Evolutionary conservation across 371 early-diverging fungal species (phyloP), one percentile per base, ranked within the genome.

Genomic region (Amoeboaphelidium protococcarum): DNA sequence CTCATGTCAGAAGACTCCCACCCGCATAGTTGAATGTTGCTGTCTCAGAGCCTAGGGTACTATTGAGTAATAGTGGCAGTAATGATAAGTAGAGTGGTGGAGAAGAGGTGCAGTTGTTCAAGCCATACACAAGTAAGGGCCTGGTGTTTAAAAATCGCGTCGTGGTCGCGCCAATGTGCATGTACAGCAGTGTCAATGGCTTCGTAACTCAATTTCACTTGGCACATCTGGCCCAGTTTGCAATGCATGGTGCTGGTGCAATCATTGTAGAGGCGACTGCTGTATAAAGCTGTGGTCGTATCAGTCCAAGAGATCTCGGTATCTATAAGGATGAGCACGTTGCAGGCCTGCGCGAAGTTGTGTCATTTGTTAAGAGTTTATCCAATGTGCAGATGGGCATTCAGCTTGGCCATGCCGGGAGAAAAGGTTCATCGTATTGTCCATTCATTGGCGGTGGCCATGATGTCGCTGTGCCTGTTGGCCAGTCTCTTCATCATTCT

Each of bases 361-460:
- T 68, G 6, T 64, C 69, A 41, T 67, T 70, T 52, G 56, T 70
- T 44, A 78, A 85, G 50, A 1, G 22, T 40, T 13, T 3, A 26
- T 49, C 52, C 20, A 76, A 74, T 3, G 51, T 64, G 20, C 56
- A 67, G 24, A 55, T 69, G 6, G 83, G 68, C 41, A 71, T 82
- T 51, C 88, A 87, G 51, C 53, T 87, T 2, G 78, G 70, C 0
- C 87, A 86, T 51, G 76, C 79, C 13, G 88, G 87, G 3, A 64
- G 84, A 44, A 82, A 83, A 52, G 72, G 78, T 1, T 73, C 73
- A 10, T 68, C 65, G 25, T 55, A 59, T 23, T 62, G 76, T 0
- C 64, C 67, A 16, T 65, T 56, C 44, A 45, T 50, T 20, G 37
- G 37, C 37, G 16, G 37, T 10, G 37, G 37, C 37, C 37, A 31